Evolutionary conservation across 108 stramenopile genomes (phyloP), one percentile per base, ranked within the genome.

Genomic region (Parietichytrium sp.): DNA sequence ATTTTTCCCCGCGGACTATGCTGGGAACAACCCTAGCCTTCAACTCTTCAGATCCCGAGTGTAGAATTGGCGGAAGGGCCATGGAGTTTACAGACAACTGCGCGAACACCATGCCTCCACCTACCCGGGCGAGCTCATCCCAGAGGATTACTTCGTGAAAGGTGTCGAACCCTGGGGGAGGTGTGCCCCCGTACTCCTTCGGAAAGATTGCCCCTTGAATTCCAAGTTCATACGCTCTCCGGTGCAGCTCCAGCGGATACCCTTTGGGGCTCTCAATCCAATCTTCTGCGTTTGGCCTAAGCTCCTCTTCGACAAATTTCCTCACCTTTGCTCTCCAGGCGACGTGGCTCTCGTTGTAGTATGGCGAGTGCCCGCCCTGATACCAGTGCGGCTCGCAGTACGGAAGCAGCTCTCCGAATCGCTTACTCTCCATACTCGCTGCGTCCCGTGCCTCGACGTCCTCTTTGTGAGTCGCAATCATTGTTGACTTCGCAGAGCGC

Each of bases 171-270:
- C 45, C 61, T 6, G 61, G 61, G 6, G 42, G 20, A 42, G 20
- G 38, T 1, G 61, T 8, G 20, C 45, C 61, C 0, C 36, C 38
- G 42, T 72, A 72, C 33, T 33, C 61, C n/a, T 42, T 33, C 10
- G 61, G 61, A 25, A 72, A 72, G 23, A 45, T 72, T 33, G 36
- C 61, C 42, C 61, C 61, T 27, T 38, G 61, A n/a, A 33, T 33
- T 8, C 61, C 61, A 33, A 72, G 36, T 38, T 72, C 61, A n/a
- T n/a, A n/a, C n/a, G n/a, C n/a, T n/a, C 61, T 72, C 61, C 61
- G 61, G 36, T 6, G 45, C 42, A 10, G 23, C n/a, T 0, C 38
- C 61, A 7, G 61, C 38, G 10, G 61, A 42, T 0, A 33, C 38
- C 42, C 45, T 72, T n/a, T 72, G 38, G 10, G 45, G 29, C 61